Conservation (phyloP, 2,329 filamentous ascomycete genomes). For the Leptographium wingfieldii region DNA sequence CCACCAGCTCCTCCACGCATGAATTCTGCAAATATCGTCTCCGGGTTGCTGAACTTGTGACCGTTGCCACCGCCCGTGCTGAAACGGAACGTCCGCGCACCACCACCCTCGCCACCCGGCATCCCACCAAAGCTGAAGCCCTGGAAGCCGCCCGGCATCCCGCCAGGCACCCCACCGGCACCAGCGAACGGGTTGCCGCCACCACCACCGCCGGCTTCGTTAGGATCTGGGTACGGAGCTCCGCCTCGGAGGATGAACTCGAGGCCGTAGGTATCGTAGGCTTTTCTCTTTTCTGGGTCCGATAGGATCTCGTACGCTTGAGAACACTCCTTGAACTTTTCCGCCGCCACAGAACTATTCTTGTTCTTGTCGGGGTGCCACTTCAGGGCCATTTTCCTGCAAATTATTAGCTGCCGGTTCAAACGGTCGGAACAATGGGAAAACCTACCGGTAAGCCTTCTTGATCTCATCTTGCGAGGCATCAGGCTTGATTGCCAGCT, state of each 20-base stretch:
- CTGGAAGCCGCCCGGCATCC: slow-evolving; percentile 33
- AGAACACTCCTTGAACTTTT: slow-evolving; percentile 97
- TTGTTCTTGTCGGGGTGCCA: slow-evolving; percentile 98
- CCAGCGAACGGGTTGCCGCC: slow-evolving; percentile 46
- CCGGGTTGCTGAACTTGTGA: slow-evolving; percentile 75
- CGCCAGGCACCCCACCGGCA: slow-evolving; percentile 34
- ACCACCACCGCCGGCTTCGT: slow-evolving; percentile 15
- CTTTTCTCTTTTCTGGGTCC: slow-evolving; percentile 91
- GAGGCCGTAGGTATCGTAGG: slow-evolving; percentile 88
- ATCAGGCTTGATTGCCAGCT: slow-evolving; percentile 63
- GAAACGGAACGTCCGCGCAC: slow-evolving; percentile 51
- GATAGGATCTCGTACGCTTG: slow-evolving; percentile 97
- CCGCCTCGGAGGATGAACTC: slow-evolving; percentile 84
- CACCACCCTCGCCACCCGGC: slow-evolving; percentile 34
- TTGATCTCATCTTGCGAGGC: slow-evolving; percentile 92
- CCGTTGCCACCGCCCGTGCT: slow-evolving; percentile 43
- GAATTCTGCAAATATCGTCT: slow-evolving; percentile 78
- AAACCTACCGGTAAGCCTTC: slow-evolving; percentile 72
- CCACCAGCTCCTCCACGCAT: slow-evolving; percentile 45
- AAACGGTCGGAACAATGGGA: neutral
- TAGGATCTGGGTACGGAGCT: slow-evolving; percentile 33
- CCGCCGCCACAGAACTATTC: slow-evolving; percentile 68
- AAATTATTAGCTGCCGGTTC: neutral
- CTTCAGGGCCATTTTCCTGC: slow-evolving; percentile 75
- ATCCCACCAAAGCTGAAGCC: slow-evolving; percentile 22